Base-by-base conservation (phyloP, 202 grass and related monocot species). In the Eragrostis tef region DNA sequence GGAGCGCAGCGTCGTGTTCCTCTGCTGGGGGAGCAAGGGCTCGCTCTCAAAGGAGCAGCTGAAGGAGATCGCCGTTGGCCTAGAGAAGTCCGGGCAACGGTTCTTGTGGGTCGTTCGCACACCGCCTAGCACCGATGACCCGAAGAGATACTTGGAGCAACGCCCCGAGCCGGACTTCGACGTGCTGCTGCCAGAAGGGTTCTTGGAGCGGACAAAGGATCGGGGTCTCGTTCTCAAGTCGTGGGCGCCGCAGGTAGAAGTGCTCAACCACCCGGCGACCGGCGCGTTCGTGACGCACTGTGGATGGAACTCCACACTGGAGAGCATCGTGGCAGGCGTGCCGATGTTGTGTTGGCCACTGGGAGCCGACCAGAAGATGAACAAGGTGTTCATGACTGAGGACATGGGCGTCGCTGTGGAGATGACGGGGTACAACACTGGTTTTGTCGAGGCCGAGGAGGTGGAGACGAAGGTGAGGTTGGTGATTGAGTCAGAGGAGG, bases 291-390 rank as follows among this genome's bases (percentile, higher is more conserved):
- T 93, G 36, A 86, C 75, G 27, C 87, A 90, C 73, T 90, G 84
- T 15, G 91, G 91, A 14, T 93, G 91, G 91, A 93, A 90, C 78
- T 93, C 87, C 25, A 56, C 65, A 29, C 49, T 93, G 1, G 90
- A 97, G 80, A 90, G 64, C 0, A 19, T 91, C 47, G 69, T 0
- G 31, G 78, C 81, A 0, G 92, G 89, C 10, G 78, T 94, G 69
- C 84, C 92, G 17, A 42, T 94, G 84, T 31, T 94, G 27, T 87
- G 78, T 1, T 93, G 87, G 89, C 89, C 89, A 3, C 5, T 91
- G 74, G 81, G 82, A 24, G 79, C 90, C 0, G 83, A 92, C 70
- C 86, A 92, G 64, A 65, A 66, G 47, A 75, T 92, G 68, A 92
- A 92, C 34, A 94, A 94, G 29, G 75, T 88, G 74, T 19, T 86